These are phyloP conservation scores for Nannochloropsis salina DNA, from an alignment of 108 stramenopile species.

Conservation along the genomic window DNA sequence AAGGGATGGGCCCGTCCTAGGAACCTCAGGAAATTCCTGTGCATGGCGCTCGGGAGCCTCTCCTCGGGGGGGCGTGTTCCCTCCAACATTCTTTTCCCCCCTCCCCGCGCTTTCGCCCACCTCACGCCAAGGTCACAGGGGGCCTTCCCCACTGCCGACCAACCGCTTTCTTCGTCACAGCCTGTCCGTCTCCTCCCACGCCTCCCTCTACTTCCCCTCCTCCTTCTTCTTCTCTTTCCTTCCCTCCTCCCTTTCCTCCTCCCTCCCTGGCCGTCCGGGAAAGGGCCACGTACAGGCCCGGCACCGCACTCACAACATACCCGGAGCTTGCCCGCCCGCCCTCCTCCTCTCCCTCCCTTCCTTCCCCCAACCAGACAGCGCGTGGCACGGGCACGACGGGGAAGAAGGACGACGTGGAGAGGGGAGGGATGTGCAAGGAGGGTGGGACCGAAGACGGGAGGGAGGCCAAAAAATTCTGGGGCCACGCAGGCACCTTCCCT, in stretches of 20 bases:
- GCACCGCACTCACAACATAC: not conserved
- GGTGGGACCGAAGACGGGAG: not conserved
- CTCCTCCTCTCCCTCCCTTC: not conserved
- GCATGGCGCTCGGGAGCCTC: too few species aligned
- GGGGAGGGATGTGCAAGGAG: constrained; percentile 9
- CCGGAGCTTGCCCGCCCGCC: not conserved
- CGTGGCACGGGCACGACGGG: not conserved
- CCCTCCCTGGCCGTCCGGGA: not conserved
- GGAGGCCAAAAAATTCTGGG: not conserved
- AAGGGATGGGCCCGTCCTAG: too few species aligned
- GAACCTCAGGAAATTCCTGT: too few species aligned
- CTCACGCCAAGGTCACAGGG: not conserved
- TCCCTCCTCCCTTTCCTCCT: not conserved
- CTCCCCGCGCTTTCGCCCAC: not conserved
- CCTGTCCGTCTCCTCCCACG: not conserved
- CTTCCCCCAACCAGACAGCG: not conserved
- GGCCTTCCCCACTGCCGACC: not conserved
- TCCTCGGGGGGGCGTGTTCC: too few species aligned
- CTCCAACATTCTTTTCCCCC: too few species aligned
- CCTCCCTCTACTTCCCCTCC: not conserved
- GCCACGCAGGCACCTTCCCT: not conserved
- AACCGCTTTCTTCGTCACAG: not conserved
- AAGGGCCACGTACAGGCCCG: not conserved
- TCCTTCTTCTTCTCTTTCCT: not conserved
- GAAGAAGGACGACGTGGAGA: not conserved